These are phyloP conservation scores for Fusarium pininemorale DNA, from an alignment of 2,329 filamentous ascomycete species.

Conservation along the genomic window DNA sequence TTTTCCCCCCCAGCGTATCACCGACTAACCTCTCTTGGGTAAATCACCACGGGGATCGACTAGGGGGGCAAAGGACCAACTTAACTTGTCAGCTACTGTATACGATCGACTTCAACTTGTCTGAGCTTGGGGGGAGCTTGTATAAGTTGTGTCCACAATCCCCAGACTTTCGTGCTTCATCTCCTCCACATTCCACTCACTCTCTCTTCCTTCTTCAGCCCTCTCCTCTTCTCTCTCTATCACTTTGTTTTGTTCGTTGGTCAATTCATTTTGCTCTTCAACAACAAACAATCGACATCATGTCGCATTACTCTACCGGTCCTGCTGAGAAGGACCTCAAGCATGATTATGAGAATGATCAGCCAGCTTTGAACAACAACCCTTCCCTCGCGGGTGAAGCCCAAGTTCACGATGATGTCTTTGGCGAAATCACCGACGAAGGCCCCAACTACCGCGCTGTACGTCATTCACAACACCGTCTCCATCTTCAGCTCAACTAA, in stretches of 20 bases:
- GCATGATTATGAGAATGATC: constrained; percentile 15
- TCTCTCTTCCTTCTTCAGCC: background rate
- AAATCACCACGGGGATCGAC: constrained; percentile 19
- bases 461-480: background rate
- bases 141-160: constrained; percentile 35
- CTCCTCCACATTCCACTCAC: constrained; percentile 12
- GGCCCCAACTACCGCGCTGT: constrained; percentile 47
- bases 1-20: background rate
- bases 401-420: constrained; percentile 42
- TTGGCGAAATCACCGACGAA: constrained; percentile 43
- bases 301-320: constrained; percentile 23
- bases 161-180: constrained; percentile 15
- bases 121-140: background rate
- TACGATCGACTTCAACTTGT: background rate
- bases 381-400: constrained; percentile 5
- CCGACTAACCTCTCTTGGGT: constrained; percentile 3
- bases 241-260: background rate
- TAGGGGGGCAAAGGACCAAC: constrained; percentile 6
- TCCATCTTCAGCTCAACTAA: background rate
- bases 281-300: constrained; percentile 1
- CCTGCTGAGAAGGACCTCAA: constrained; percentile 28
- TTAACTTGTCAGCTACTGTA: background rate
- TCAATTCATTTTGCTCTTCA: constrained; percentile 4
- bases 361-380: background rate
- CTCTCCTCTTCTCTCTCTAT: background rate